Base-by-base conservation (phyloP, 1,139 yeast species). In the Casaregolazyma lundiana region DNA sequence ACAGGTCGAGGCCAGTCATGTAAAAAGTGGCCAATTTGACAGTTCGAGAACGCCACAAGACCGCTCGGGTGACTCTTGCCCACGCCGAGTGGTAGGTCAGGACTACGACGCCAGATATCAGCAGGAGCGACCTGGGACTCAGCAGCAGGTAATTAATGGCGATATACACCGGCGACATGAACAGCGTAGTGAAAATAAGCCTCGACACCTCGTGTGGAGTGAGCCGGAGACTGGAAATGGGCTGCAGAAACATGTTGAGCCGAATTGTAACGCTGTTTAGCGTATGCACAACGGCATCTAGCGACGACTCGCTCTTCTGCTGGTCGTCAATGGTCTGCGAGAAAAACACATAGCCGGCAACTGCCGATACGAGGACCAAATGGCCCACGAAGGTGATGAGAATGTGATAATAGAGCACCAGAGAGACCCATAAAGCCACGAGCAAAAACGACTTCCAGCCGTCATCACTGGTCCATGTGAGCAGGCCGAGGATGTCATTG, bases 401-500 rank as follows among this genome's bases (percentile, higher is more conserved):
- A 20, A 71, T 67, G 59, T 88, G 94, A 61, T 85, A 84, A 65
- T 90, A 87, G 24, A 85, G 67, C 22, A 87, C 87, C 8, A 76
- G 61, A 7, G 84, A 69, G 1, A 80, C 69, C 65, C 78, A 83
- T 13, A 73, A 56, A 18, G 80, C 70, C 24, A 85, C 77, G 38
- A 84, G 60, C 29, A 87, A 71, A 21, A 86, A 69, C 56, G 89
- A 81, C 50, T 83, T 69, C 88, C 94, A 88, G 41, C 77, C 73
- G 64, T 88, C 95, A 38, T 84, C 90, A 51, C 83, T 82, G 1
- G 97, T 87, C 98, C 98, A 92, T 0, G 97, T 90, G 24, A 86
- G 66, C 26, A 90, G 73, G 32, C 89, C 79, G 46, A 89, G 70
- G 6, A 77, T 52, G 56, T 81, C 80, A 63, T 89, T 88, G 8